Evolutionary conservation across 257 asterid species (phyloP).

Genomic region (Buddleja alternifolia): DNA sequence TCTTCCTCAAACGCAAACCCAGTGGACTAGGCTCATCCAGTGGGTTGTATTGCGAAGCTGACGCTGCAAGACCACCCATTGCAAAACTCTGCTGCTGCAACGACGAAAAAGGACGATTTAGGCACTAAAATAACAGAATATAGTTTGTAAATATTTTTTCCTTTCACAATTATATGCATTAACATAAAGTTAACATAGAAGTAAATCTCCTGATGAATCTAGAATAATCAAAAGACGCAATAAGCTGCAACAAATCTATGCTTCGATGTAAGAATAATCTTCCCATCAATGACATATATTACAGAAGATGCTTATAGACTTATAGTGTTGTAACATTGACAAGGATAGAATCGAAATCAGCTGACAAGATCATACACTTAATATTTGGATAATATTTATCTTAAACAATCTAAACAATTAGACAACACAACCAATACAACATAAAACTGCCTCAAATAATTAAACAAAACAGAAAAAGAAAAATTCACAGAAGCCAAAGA

Average conservation of each 20-base stretch:
- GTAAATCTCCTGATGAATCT: background rate
- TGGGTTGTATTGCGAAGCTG: constrained; percentile 46
- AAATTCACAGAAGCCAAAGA: background rate
- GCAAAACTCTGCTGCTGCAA: constrained; percentile 38
- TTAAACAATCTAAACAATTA: too few species aligned
- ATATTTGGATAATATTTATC: background rate
- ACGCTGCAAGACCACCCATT: constrained; percentile 29
- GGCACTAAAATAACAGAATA: background rate
- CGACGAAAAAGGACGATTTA: background rate
- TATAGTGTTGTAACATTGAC: background rate
- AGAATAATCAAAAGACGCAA: too few species aligned
- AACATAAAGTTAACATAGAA: background rate
- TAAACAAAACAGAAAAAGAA: background rate
- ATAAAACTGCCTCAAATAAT: background rate
- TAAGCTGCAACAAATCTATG: background rate
- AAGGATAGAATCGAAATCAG: background rate
- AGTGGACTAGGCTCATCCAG: constrained; percentile 69
- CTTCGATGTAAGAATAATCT: background rate
- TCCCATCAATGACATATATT: background rate
- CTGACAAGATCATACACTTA: background rate
- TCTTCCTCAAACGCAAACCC: constrained; percentile 65
- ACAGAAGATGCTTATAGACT: background rate
- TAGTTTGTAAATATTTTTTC: background rate
- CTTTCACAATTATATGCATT: background rate
- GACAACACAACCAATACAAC: background rate